Conservation (phyloP, 83 land plant genomes). For the Picea abies region DNA sequence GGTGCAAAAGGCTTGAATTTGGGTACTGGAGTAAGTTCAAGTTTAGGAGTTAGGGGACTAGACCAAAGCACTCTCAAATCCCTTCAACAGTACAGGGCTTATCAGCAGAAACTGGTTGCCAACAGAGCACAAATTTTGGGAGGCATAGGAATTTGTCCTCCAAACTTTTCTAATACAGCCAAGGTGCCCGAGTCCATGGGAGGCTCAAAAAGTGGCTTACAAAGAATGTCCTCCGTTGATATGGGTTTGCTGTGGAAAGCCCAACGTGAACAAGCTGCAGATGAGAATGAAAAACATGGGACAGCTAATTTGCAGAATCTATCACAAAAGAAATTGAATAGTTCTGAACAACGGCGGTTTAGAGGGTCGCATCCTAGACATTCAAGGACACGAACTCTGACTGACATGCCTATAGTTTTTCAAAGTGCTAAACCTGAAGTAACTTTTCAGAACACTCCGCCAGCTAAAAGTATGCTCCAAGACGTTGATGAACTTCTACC, state of each 20-base stretch:
- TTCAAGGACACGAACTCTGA: conserved; percentile 15
- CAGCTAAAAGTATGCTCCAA: not conserved
- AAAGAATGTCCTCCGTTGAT: conserved; percentile 9
- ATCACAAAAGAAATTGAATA: not conserved
- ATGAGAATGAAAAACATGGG: conserved; percentile 9
- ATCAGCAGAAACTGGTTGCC: conserved; percentile 19
- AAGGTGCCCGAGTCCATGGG: not conserved
- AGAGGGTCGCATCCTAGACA: not conserved
- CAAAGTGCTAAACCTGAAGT: not conserved
- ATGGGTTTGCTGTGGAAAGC: conserved; percentile 17
- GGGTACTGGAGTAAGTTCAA: conserved; percentile 22
- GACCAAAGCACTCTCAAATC: conserved; percentile 26
- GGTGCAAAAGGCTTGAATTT: conserved; percentile 2
- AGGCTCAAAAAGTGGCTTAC: conserved; percentile 13
- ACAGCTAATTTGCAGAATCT: not conserved
- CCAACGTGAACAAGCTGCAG: conserved; percentile 9
- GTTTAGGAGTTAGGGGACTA: conserved; percentile 10
- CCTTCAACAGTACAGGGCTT: conserved; percentile 16
- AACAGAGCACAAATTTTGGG: conserved; percentile 26
- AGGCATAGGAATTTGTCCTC: conserved; percentile 14
- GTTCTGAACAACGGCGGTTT: conserved; percentile 1
- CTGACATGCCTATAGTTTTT: not conserved
- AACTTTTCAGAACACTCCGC: not conserved
- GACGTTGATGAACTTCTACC: conserved; percentile 9
- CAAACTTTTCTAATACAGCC: not conserved